Evolutionary conservation across 257 asterid genomes (phyloP), one percentile per base, ranked within the genome.

Genomic region (Nicotiana obtusifolia): DNA sequence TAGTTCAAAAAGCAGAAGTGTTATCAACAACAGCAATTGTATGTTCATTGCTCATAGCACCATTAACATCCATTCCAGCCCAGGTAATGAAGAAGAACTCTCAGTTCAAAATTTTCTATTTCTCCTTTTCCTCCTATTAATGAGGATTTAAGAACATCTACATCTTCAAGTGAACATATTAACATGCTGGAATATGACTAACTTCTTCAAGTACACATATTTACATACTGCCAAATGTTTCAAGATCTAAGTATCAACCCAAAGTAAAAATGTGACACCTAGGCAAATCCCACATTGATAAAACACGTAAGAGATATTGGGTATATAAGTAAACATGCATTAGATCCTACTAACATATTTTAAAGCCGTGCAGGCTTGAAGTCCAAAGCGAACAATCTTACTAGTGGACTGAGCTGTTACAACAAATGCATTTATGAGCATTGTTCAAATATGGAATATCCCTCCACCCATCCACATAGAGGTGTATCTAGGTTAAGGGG

Each of bases 41-140:
- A 81, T 84, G 92, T 92, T 88, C 88, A 49, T 88, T 78, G 84
- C 93, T 83, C 95, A 90, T 56, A 88, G 86, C 81, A 86, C 91
- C 87, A 84, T 92, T 8, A 76, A 82, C 87, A 82, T 90, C 82
- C 86, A 71, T 81, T 78, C 89, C 6, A 88, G 88, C 76, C 92
- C 94, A 54, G 95, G 97, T 91, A 81, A 41, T 41, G 2, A 41
- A 82, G 65, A 15, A 7, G 6, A 73, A 73, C 16, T 73, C 24
- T 14, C 9, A 47, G 7, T 75, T 49, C 35, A 3, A 65, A n/a
- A 22, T 73, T 24, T 73, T 31, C 49, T 31, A 16, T 66, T 31
- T 31, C 57, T 15, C 19, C 19, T 10, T 52, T 11, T 15, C 57
- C 19, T 52, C 19, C 4, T 52, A 52, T 52, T 52, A 52, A 52